Evolutionary conservation across 2,329 filamentous ascomycete species (phyloP), one percentile per base, ranked within the genome.

Genomic region (Akanthomyces muscarius): DNA sequence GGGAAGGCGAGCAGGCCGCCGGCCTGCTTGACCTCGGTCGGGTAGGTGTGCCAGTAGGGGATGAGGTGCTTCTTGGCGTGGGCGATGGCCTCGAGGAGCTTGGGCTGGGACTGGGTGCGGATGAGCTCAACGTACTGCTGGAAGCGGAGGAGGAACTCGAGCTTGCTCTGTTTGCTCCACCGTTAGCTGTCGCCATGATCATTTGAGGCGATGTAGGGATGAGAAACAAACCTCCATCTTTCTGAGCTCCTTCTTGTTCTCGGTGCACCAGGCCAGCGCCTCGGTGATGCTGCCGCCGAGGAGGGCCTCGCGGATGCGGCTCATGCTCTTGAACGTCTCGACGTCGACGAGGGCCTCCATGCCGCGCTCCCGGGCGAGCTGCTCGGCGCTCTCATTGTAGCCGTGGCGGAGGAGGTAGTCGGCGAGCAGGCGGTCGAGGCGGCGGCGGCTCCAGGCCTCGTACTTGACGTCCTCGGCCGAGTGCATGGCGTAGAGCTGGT

Each of bases 41-140:
- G 85, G 68, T 92, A 90, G 0, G 83, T 84, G 21, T 89, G 83
- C 61, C 83, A 83, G 70, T 89, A 91, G 2, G 88, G 85, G 18
- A 87, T 81, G 33, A 99, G 83, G 74, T 91, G 89, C 74, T 91
- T 96, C 72, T 87, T 89, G 30, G 92, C 92, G 77, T 98, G 91
- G 28, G 82, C 75, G 65, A 92, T 89, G 14, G 93, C 92, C 66
- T 97, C 92, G 54, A 87, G 76, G 51, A 90, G 80, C 71, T 89
- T 92, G 7, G 78, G 73, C 28, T 83, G 80, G 5, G 87, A 81
- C 61, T 84, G 84, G 45, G 82, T 86, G 64, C 94, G 83, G 64
- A 96, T 86, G 65, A 98, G 82, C 76, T 98, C 95, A 69, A 98
- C 93, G 74, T 93, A 98, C 74, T 98, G 93, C 75, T 99, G 95